Conservation (phyloP, 768 basidiomycete species). For the Panaeolus cyanescens region DNA sequence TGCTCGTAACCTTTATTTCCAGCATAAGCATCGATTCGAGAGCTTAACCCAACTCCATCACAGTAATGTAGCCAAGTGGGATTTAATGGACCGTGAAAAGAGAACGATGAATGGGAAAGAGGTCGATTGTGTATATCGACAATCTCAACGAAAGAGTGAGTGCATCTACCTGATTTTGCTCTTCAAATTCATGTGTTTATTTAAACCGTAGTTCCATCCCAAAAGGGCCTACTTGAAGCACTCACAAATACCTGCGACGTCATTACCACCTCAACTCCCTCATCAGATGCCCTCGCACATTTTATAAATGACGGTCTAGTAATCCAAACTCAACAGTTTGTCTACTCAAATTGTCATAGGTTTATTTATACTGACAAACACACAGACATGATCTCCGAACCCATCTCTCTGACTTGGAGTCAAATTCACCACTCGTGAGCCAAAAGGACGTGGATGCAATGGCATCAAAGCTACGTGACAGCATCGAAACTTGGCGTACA, state of each 20-base stretch:
- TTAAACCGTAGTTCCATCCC: conserved; percentile 23
- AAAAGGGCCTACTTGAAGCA: conserved; percentile 10
- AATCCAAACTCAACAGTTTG: conserved; percentile 10
- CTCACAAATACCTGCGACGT: not conserved
- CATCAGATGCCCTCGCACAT: not conserved
- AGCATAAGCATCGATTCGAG: conserved; percentile 12
- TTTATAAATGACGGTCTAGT: conserved; percentile 13
- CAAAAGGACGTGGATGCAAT: not conserved
- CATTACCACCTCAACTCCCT: not conserved
- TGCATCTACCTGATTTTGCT: too few species aligned
- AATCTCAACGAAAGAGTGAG: too few species aligned
- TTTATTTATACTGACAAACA: not conserved
- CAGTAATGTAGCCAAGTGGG: conserved; percentile 6
- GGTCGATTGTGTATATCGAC: conserved; percentile 23
- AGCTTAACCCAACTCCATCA: conserved; percentile 2
- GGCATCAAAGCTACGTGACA: conserved; percentile 1
- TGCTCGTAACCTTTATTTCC: conserved; percentile 6
- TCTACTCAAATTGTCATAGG: not conserved
- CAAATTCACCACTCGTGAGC: not conserved
- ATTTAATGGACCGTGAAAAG: conserved; percentile 8
- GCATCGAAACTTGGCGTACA: conserved; percentile 14
- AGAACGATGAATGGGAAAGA: conserved; percentile 11
- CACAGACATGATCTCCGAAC: not conserved
- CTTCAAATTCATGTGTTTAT: too few species aligned
- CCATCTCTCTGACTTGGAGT: not conserved